phyloP scores from a whole-genome alignment of 345 rosid species.

The Rhizophora mangle region DNA sequence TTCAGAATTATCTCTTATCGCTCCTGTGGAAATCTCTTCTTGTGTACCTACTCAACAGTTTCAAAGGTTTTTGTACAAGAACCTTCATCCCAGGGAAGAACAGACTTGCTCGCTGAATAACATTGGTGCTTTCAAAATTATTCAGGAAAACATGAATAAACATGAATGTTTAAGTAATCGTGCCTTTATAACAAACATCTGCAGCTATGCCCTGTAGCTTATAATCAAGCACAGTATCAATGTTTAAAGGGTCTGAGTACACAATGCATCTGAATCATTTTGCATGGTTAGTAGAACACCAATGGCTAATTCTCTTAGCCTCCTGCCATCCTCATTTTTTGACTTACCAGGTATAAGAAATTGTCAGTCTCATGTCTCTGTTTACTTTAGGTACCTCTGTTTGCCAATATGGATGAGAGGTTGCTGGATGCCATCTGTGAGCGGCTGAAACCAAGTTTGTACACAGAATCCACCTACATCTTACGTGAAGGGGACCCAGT shows the following conservation, averaged over 20 bases:
- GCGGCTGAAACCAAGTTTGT: constrained; percentile 73
- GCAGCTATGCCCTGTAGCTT: too few relatives aligned
- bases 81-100: too few relatives aligned
- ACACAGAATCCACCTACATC: constrained; percentile 62
- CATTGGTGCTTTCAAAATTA: not conserved
- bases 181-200: too few relatives aligned
- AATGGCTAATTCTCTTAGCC: too few relatives aligned
- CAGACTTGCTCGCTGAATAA: not conserved
- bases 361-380: not conserved
- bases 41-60: not conserved
- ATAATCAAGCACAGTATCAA: too few relatives aligned
- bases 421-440: constrained; percentile 87
- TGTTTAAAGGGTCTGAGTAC: too few relatives aligned
- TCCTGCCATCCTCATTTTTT: too few relatives aligned
- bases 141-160: too few relatives aligned
- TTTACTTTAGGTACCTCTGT: constrained; percentile 64
- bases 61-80: too few relatives aligned
- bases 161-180: too few relatives aligned
- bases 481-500: constrained; percentile 92
- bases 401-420: constrained; percentile 85
- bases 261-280: too few relatives aligned
- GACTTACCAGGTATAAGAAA: not conserved
- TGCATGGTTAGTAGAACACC: too few relatives aligned
- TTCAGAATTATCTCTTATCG: not conserved
- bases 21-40: not conserved